Conservation (phyloP, 768 basidiomycete species). For the Leccinum incarnatum region DNA sequence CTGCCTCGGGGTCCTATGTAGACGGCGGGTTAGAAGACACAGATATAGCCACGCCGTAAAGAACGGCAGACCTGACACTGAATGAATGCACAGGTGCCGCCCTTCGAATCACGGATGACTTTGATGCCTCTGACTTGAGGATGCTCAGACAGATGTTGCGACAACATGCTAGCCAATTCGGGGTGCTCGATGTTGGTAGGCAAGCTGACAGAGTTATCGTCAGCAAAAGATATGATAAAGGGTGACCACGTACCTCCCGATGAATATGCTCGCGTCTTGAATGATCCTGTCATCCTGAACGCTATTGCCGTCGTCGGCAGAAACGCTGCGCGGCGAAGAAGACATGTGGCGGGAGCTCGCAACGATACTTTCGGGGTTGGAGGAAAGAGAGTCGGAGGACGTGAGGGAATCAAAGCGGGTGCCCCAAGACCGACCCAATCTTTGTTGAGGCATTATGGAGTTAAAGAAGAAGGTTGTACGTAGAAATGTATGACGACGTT, state of each 20-base stretch:
- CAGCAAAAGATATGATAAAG: slow-evolving; percentile 1
- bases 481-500: slow-evolving; percentile 19
- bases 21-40: not conserved
- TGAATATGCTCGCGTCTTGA: slow-evolving; percentile 80
- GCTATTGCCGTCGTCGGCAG: slow-evolving; percentile 31
- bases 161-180: slow-evolving; percentile 59
- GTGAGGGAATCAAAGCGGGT: slow-evolving; percentile 69
- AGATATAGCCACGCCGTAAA: not conserved
- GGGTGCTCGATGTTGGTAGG: slow-evolving; percentile 64
- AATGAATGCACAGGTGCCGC: slow-evolving; percentile 80
- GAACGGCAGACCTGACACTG: slow-evolving; percentile 67
- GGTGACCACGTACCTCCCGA: slow-evolving; percentile 62
- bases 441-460: slow-evolving; percentile 45
- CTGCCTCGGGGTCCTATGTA: slow-evolving; percentile 53
- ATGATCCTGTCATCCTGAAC: slow-evolving; percentile 46
- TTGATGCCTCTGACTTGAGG: slow-evolving; percentile 64
- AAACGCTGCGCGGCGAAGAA: slow-evolving; percentile 15
- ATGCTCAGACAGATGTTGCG: slow-evolving; percentile 65
- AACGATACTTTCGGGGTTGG: slow-evolving; percentile 25
- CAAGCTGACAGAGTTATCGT: slow-evolving; percentile 43
- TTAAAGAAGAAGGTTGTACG: slow-evolving; percentile 3
- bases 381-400: slow-evolving; percentile 46
- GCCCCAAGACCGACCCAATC: slow-evolving; percentile 57
- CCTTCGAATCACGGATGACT: slow-evolving; percentile 72
- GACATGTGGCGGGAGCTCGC: slow-evolving; percentile 9